Evolutionary conservation across 2,329 filamentous ascomycete genomes (phyloP), one percentile per base, ranked within the genome.

Genomic region (Ilyonectria mors-panacis): DNA sequence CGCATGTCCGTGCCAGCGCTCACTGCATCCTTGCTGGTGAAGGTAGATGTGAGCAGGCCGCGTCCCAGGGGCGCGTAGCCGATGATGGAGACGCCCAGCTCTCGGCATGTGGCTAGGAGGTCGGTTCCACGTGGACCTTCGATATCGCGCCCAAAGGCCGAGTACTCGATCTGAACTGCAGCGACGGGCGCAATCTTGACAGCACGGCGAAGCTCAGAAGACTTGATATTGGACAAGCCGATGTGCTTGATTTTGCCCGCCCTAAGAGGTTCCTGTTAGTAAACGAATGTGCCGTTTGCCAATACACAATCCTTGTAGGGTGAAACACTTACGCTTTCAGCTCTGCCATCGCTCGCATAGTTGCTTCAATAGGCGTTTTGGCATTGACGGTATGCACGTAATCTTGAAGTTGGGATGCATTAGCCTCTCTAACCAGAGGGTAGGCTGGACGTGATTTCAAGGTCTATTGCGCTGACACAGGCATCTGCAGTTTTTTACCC

Each of bases 61-160:
- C 88, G 83, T 2, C 88, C 88, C 2, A 92, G 83, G 2, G 89
- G 89, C 17, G 84, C 85, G 78, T 89, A 91, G 2, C 87, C 85
- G 2, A 92, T 83, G 6, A 88, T 79, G 1, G 87, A 80, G 2
- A 89, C 80, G 1, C 88, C 89, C 3, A 92, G 84, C 73, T 91
- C 87, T n/a, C 85, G 83, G 65, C 84, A 86, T 0, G 88, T 88
- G 30, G 82, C 77, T 1, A 91, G 79, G 2, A 92, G 78, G 26
- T 83, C 76, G 1, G 83, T 85, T 1, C 63, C 63, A 0, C 80
- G 76, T 2, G 47, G 17, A 10, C 82, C 84, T 74, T 93, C 91
- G 67, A 92, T 88, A 44, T 89, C 86, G 35, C 91, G 82, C 3
- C 82, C 76, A 72, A 86, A 90, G 0, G 84, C 83, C 8, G 79